Evolutionary conservation across 2,329 filamentous ascomycete genomes (phyloP), one percentile per base, ranked within the genome.

Genomic region (Ophiostoma piceae): DNA sequence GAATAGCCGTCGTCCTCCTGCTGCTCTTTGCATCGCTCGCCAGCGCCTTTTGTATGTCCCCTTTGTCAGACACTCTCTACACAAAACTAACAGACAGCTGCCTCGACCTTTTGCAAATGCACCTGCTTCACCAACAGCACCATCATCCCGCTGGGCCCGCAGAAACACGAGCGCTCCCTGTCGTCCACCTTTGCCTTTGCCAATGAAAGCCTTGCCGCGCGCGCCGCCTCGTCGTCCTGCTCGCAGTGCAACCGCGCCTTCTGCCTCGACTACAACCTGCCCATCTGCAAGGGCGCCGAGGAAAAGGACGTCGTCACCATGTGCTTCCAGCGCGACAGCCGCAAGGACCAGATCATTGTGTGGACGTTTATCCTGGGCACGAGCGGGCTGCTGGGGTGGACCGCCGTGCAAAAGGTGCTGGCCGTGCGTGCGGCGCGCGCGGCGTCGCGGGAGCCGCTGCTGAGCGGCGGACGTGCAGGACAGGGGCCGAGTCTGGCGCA

Each of bases 51-150:
- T 82, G 83, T 84, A 77, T 75, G 80, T 75, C 39, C n/a, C 39
- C 37, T 29, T 19, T 26, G 2, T 32, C 14, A 29, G 47, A 22
- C 2, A 7, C 29, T 3, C 11, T 41, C 19, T 41, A 32, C 35
- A n/a, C 1, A n/a, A 19, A 73, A 29, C n/a, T 39, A 39, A 57
- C 51, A 35, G 43, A 6, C 75, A 89, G 87, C 84, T 41, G 84
- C 86, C 62, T 87, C 86, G 22, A 86, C 85, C 1, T 90, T 89
- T 77, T 90, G 87, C 82, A 90, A 90, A 82, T 90, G 87, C 80
- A 89, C 86, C 74, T 90, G 87, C 80, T 88, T 88, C 80, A 86
- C 85, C 74, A 89, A 90, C 80, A 88, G 85, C 82, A 89, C 87
- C 73, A 88, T 90, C 75, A 88, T 90, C 76, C 82, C 84, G 16